Evolutionary conservation across 2,329 filamentous ascomycete species (phyloP).

Genomic region (Curvularia sp.): DNA sequence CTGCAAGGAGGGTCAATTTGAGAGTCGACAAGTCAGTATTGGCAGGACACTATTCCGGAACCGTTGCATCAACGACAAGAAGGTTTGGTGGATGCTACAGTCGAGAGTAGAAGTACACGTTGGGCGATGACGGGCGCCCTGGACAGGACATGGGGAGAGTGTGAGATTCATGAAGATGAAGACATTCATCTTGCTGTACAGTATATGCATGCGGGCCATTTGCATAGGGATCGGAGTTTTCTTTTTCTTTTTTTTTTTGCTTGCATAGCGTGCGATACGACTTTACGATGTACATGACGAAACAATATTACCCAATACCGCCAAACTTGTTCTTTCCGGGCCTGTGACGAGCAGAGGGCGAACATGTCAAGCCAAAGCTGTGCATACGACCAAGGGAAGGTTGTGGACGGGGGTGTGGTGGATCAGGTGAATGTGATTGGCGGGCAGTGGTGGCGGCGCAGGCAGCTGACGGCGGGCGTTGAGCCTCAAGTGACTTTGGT

Average conservation of each 20-base stretch:
- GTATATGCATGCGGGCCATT: conserved; percentile 3
- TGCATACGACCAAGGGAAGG: background rate
- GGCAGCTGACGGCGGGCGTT: background rate
- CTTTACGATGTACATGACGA: conserved; percentile 4
- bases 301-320: background rate
- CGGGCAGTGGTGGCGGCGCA: background rate
- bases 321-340: background rate
- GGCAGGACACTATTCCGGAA: background rate
- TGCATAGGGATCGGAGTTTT: conserved; percentile 4
- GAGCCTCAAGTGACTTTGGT: conserved; percentile 12
- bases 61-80: background rate
- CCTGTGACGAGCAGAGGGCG: background rate
- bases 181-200: conserved; percentile 2
- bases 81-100: background rate
- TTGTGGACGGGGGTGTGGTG: conserved; percentile 5
- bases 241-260: background rate
- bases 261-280: background rate
- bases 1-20: too few species aligned
- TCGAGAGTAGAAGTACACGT: background rate
- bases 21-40: background rate
- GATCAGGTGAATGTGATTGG: conserved; percentile 12
- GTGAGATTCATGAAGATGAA: background rate
- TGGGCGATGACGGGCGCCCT: background rate
- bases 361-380: background rate
- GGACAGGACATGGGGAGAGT: background rate